Base-by-base conservation (phyloP, 163 green algal genomes). In the Chlamydomonas reinhardtii region DNA sequence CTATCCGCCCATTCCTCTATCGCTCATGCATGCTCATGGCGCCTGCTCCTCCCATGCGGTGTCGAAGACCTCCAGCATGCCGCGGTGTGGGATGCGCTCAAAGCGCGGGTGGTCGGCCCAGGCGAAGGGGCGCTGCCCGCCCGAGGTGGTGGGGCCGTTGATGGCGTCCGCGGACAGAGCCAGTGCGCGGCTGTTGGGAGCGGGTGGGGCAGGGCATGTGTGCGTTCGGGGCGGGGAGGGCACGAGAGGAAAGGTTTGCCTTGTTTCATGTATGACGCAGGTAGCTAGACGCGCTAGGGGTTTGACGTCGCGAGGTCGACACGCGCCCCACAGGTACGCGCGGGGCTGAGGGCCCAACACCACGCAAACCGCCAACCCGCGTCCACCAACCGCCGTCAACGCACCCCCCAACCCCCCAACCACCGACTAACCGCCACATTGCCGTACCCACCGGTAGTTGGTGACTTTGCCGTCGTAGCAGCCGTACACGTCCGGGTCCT, bases 381-480 rank as follows among this genome's bases (percentile, higher is more conserved):
- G 39, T 48, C 39, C 5, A 48, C 5, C 39, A 48, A 48, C 39
- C 39, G 39, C 5, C 39, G 39, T 8, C 39, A 48, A 48, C 39
- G 39, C 39, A 8, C 22, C 34, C 34, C 22, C 34, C 34, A 31
- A 15, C 31, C 73, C 39, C 20, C 73, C 27, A 43, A 20, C 24
- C 43, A 64, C 12, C 37, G 24, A 11, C 35, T 4, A 52, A 59
- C 34, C 22, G 34, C 31, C 73, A 48, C 39, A 48, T 48, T 14
- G 2, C 39, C 19, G n/a, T 20, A 2, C 37, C 2, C 72, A 85
- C 68, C 76, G 52, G 56, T 80, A 74, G 66, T 65, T 84, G 43
- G 84, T 84, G 39, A 93, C 92, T 78, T 96, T 96, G 66, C 85
- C 86, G 79, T 96, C 93, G 68, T 92, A 94, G 78, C 91, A 94